A percentile compares a stretch with the other conserved stretches of the same genome.
phyloP scores from a whole-genome alignment of 768 basidiomycete genomes.

The Amanita thiersii region DNA sequence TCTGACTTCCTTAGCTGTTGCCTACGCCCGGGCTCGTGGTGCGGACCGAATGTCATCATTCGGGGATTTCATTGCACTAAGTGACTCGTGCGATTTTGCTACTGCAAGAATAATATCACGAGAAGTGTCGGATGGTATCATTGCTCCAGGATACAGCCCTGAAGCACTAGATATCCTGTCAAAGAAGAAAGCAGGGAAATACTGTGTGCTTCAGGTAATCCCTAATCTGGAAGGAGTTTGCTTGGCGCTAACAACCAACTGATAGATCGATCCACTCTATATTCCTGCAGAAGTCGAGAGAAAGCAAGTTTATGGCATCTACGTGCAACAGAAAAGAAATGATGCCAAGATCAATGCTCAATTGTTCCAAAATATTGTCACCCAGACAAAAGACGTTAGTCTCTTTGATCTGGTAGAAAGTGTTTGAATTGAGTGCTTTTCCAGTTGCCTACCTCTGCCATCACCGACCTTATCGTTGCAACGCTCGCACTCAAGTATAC shows the following conservation, averaged over 20 bases:
- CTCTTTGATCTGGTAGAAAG: neutral
- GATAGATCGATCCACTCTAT: constrained; percentile 83
- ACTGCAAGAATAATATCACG: constrained; percentile 97
- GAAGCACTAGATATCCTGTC: constrained; percentile 85
- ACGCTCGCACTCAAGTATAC: constrained; percentile 98
- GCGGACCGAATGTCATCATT: constrained; percentile 99
- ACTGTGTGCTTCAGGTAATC: constrained; percentile 87
- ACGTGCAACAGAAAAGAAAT: constrained; percentile 86
- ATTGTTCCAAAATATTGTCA: constrained; percentile 85
- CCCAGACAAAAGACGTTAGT: constrained; percentile 75
- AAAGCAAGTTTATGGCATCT: constrained; percentile 91
- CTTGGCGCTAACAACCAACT: neutral
- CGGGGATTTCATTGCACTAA: constrained; percentile 97
- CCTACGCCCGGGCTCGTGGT: constrained; percentile 94
- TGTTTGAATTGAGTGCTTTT: neutral
- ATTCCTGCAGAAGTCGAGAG: constrained; percentile 78
- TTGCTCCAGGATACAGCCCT: constrained; percentile 85
- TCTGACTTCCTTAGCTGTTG: constrained; percentile 81
- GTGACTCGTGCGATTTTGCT: constrained; percentile 84
- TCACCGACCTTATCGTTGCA: constrained; percentile 92
- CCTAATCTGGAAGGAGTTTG: neutral
- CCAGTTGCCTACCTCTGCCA: constrained; percentile 67
- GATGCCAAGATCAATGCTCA: constrained; percentile 76
- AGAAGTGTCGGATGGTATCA: constrained; percentile 97
- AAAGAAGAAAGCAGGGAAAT: constrained; percentile 98